These are phyloP conservation scores for Ceratorhiza oryzae-sativae DNA, from an alignment of 1,284 basidiomycete genomes.

Conservation along the genomic window DNA sequence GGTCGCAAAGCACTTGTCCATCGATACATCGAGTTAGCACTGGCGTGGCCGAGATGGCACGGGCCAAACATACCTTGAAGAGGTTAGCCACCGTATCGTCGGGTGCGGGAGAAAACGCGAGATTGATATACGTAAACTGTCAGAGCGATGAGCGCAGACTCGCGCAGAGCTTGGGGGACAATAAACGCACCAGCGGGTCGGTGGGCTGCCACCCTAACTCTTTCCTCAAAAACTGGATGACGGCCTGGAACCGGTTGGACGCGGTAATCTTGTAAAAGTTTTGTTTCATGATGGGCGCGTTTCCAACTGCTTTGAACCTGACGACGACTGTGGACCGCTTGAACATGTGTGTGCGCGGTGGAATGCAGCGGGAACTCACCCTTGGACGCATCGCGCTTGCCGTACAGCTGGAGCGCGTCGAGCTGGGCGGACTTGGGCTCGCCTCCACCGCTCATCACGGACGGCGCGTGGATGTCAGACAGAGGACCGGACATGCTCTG, in stretches of 20 bases:
- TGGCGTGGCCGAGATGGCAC: not conserved
- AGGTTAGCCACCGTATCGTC: conserved; percentile 90
- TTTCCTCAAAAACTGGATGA: conserved; percentile 91
- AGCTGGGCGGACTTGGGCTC: conserved; percentile 23
- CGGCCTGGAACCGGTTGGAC: conserved; percentile 92
- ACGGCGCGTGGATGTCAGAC: conserved; percentile 26
- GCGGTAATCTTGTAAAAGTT: conserved; percentile 98
- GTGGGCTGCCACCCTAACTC: conserved; percentile 88
- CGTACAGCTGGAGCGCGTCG: conserved; percentile 25
- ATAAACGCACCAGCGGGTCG: conserved; percentile 81
- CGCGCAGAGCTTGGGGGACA: not conserved
- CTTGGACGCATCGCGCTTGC: conserved; percentile 27
- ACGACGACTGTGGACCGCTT: conserved; percentile 75
- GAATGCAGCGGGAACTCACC: conserved; percentile 5
- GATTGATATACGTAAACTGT: conserved; percentile 97
- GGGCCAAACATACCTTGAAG: conserved; percentile 62
- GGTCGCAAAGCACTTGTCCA: conserved; percentile 83
- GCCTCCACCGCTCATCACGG: conserved; percentile 4
- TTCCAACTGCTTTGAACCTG: conserved; percentile 97
- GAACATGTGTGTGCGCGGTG: not conserved
- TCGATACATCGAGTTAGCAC: not conserved
- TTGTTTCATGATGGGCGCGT: conserved; percentile 98
- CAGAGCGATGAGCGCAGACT: not conserved
- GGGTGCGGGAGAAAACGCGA: conserved; percentile 94
- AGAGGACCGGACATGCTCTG: conserved; percentile 19